Evolutionary conservation across 2,329 filamentous ascomycete genomes (phyloP).

Genomic region (Pseudocercospora musae): DNA sequence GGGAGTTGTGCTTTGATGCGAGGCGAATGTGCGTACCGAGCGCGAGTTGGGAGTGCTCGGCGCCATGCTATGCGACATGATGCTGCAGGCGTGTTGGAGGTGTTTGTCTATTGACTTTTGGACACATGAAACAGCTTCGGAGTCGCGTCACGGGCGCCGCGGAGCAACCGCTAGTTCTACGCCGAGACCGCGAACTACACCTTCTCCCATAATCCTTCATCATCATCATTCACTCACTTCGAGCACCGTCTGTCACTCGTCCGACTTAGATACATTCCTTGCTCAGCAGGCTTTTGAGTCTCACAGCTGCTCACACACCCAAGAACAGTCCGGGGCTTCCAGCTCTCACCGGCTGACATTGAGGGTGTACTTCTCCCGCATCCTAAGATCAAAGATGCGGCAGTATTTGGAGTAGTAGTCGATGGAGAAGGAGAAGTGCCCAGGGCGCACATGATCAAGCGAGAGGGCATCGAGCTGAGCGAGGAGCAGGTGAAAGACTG

Average conservation of each 20-base stretch:
- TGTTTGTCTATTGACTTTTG: constrained; percentile 4
- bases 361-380: constrained; percentile 49
- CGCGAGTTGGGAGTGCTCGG: constrained; percentile 31
- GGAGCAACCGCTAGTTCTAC: background rate
- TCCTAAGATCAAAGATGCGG: constrained; percentile 46
- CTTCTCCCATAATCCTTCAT: background rate
- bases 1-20: constrained; percentile 34
- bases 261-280: too few relatives aligned
- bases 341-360: constrained; percentile 51
- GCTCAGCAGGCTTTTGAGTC: too few relatives aligned
- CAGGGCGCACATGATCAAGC: constrained; percentile 31
- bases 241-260: too few relatives aligned
- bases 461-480: constrained; percentile 32
- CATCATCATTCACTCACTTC: background rate
- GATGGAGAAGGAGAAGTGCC: constrained; percentile 27
- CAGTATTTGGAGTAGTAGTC: constrained; percentile 46
- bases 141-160: background rate
- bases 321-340: too few relatives aligned
- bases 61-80: constrained; percentile 23
- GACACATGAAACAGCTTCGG: background rate
- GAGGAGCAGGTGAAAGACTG: constrained; percentile 41
- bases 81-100: background rate
- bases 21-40: constrained; percentile 29
- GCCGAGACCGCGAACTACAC: background rate
- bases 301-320: background rate